Percentiles rank a stretch among this genome's conserved stretches.
Evolutionary conservation across 805 yeast species (phyloP).

Genomic region (Nakazawaea laoshanensis): DNA sequence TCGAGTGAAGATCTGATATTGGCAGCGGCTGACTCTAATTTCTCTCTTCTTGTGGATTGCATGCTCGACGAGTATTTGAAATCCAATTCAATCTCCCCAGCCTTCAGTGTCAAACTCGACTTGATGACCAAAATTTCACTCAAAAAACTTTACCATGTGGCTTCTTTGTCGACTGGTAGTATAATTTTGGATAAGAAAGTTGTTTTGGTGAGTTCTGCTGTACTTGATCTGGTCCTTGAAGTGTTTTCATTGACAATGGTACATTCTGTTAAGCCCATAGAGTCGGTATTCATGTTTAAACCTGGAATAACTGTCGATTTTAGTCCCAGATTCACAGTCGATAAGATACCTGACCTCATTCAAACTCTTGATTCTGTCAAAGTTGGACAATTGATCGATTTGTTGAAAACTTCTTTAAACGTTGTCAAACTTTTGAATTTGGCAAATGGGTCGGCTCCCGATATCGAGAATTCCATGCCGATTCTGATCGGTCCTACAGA

Average conservation of each 20-base stretch:
- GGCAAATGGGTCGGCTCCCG: slow-evolving; percentile 29
- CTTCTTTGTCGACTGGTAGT: slow-evolving; percentile 13
- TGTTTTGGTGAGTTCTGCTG: slow-evolving; percentile 26
- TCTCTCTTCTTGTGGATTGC: slow-evolving; percentile 9
- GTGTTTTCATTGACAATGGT: too few species aligned
- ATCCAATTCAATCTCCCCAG: slow-evolving; percentile 9
- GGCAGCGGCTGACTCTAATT: slow-evolving; percentile 13
- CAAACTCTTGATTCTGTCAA: slow-evolving; percentile 17
- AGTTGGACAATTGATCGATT: slow-evolving; percentile 13
- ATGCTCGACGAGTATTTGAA: slow-evolving; percentile 13
- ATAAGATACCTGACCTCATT: too few species aligned
- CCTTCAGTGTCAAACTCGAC: slow-evolving; percentile 4
- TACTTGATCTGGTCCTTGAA: slow-evolving; percentile 24
- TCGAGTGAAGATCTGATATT: slow-evolving; percentile 14
- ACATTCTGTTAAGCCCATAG: too few species aligned
- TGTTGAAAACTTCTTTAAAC: slow-evolving; percentile 22
- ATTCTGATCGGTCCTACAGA: slow-evolving; percentile 23
- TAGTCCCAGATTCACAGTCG: too few species aligned
- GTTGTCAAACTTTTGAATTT: slow-evolving; percentile 27
- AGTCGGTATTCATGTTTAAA: too few species aligned
- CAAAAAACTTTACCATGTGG: slow-evolving; percentile 1
- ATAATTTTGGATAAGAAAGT: slow-evolving; percentile 16
- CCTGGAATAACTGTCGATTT: too few species aligned
- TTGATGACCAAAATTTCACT: slow-evolving; percentile 1
- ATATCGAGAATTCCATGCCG: slow-evolving; percentile 13